Evolutionary conservation across 192 early-diverging fungal genomes (phyloP).

Genomic region (Backusella liffmaniae): DNA sequence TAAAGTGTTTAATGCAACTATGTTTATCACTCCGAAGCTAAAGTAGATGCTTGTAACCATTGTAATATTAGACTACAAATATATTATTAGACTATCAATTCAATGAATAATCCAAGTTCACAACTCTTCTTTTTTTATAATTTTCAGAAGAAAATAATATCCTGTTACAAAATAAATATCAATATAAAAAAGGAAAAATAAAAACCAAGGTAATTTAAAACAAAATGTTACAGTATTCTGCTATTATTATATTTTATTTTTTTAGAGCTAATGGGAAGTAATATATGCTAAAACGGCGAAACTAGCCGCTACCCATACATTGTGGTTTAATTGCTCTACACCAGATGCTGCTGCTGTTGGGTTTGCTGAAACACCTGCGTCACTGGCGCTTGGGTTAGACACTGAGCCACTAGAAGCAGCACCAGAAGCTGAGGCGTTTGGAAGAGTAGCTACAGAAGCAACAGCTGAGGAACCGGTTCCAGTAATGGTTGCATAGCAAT

Average conservation of each 20-base stretch:
- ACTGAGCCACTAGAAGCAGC: not conserved
- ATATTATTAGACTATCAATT: not conserved
- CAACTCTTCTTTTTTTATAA: not conserved
- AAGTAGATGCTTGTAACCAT: not conserved
- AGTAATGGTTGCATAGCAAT: slow-evolving; percentile 20
- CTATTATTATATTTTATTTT: slow-evolving; percentile 1
- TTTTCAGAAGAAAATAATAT: not conserved
- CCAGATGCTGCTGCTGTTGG: not conserved
- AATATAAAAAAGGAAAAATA: not conserved
- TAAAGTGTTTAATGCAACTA: not conserved
- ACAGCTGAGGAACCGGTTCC: slow-evolving; percentile 7
- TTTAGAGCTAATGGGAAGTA: not conserved
- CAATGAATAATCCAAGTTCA: not conserved
- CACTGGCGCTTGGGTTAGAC: not conserved
- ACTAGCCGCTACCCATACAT: not conserved
- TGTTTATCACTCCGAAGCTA: not conserved
- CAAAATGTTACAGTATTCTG: not conserved
- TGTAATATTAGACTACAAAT: not conserved
- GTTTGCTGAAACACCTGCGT: not conserved
- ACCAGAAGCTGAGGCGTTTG: not conserved
- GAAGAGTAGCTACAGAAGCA: slow-evolving; percentile 8
- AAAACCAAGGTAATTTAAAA: not conserved
- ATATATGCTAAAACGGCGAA: not conserved
- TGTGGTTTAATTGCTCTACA: not conserved
- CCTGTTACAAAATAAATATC: not conserved